phyloP scores from a whole-genome alignment of 768 basidiomycete species.

The Lactarius deliciosus region DNA sequence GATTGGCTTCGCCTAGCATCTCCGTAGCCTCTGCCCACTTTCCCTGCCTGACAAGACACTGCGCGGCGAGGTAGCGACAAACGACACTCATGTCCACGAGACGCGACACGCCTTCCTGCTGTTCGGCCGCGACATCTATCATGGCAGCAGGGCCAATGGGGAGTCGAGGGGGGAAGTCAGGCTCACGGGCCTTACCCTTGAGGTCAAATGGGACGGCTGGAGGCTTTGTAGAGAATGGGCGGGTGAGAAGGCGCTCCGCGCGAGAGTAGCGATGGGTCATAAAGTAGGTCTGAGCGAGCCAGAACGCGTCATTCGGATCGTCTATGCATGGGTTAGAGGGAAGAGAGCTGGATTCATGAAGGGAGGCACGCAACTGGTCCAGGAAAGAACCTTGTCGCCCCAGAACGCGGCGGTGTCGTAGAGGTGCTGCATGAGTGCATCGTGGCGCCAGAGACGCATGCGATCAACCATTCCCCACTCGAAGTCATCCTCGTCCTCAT shows the following conservation, averaged over 20 bases:
- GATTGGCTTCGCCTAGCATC: conserved; percentile 91
- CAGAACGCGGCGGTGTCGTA: conserved; percentile 97
- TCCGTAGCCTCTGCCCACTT: conserved; percentile 92
- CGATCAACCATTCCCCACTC: conserved; percentile 91
- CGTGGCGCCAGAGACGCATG: conserved; percentile 96
- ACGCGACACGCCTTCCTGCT: conserved; percentile 65
- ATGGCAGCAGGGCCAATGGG: conserved; percentile 72
- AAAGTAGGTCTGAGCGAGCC: conserved; percentile 98
- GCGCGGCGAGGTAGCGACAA: conserved; percentile 94
- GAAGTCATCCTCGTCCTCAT: conserved; percentile 55
- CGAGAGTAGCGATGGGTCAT: conserved; percentile 94
- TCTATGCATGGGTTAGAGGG: conserved; percentile 44
- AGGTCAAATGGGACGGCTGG: conserved; percentile 45
- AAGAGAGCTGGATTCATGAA: neutral
- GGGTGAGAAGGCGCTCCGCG: conserved; percentile 85
- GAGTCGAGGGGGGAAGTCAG: conserved; percentile 47
- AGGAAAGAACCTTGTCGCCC: conserved; percentile 95
- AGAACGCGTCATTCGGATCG: conserved; percentile 97
- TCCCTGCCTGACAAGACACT: conserved; percentile 89
- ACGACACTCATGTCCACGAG: conserved; percentile 94
- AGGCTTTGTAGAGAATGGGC: conserved; percentile 68
- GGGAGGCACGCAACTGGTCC: conserved; percentile 70
- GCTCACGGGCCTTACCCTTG: conserved; percentile 52
- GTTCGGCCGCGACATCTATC: conserved; percentile 64
- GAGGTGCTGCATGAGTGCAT: conserved; percentile 97